Base-by-base conservation (phyloP, 306 rosid genomes). In the Pterocarpus macrocarpus region DNA sequence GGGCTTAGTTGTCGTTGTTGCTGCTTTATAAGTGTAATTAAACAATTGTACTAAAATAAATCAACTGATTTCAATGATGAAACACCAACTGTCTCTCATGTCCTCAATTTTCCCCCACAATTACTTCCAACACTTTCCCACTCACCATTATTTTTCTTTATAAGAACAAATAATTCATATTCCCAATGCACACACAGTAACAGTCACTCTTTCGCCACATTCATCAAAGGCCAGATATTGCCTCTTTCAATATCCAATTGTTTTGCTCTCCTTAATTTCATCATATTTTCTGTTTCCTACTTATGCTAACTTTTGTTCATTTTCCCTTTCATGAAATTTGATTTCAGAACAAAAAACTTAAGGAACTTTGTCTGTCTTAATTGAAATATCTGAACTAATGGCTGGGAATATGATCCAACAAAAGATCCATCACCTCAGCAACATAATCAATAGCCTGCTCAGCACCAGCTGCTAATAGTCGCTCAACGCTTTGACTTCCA, bases 391-490 rank as follows among this genome's bases (percentile, higher is more conserved):
- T 56, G 70, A 75, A 68, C 64, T 47, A 81, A 55, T 58, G 16
- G 71, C 59, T 28, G 3, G 63, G 61, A 62, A 73, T 41, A 75
- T 41, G 69, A 76, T 78, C 53, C 71, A 78, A 69, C 59, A 73
- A 61, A 71, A 64, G 66, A 81, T 72, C 65, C 82, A 88, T 67
- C 62, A 95, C 99, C 99, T 95, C 97, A 75, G 90, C 47, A 71
- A 91, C 81, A 87, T 93, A 93, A 88, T 95, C 92, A 76, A 95
- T 87, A 22, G 97, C 98, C 85, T 89, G 98, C 88, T 95, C 98
- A 80, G 94, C 93, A 73, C 98, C 98, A 44, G 93, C 98, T 59
- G 86, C 91, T 80, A 93, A 80, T 47, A 90, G 15, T 84, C 92
- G 87, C 30, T 80, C 91, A 59, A 91, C 62, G 49, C 97, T 93